Conservation (phyloP, 2,329 filamentous ascomycete genomes). For the Fusarium sarcochroum region DNA sequence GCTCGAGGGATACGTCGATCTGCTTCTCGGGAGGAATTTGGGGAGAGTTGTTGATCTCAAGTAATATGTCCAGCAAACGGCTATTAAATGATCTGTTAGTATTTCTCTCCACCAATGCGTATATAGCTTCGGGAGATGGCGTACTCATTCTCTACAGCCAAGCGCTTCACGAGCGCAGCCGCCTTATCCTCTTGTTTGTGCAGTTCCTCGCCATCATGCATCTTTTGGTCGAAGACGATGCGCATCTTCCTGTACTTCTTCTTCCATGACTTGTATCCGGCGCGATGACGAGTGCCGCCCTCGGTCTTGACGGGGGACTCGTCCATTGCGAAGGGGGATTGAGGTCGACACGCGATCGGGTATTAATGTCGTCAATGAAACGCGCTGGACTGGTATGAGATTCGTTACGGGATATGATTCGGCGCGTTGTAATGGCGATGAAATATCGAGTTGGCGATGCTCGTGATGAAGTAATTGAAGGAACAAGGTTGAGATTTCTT, state of each 20-base stretch:
- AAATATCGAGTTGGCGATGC: constrained; percentile 30
- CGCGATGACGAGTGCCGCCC: constrained; percentile 58
- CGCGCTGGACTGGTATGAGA: constrained; percentile 12
- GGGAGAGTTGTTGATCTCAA: constrained; percentile 88
- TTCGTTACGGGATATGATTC: not conserved
- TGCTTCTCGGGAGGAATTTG: constrained; percentile 83
- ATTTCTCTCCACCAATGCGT: constrained; percentile 18
- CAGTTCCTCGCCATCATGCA: constrained; percentile 84
- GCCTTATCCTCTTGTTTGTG: constrained; percentile 87
- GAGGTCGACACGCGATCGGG: constrained; percentile 20
- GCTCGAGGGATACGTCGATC: constrained; percentile 75
- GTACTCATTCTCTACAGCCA: constrained; percentile 94
- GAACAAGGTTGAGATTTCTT: constrained; percentile 21
- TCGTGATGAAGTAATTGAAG: constrained; percentile 29
- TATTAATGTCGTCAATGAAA: constrained; percentile 15
- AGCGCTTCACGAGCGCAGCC: constrained; percentile 82
- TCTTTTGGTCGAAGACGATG: constrained; percentile 80
- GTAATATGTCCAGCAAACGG: constrained; percentile 87
- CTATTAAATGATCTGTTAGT: constrained; percentile 61
- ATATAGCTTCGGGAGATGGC: constrained; percentile 50
- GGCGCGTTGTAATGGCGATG: constrained; percentile 26
- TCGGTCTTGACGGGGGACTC: constrained; percentile 59
- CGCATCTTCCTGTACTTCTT: constrained; percentile 98
- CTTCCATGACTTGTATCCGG: constrained; percentile 79
- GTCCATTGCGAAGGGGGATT: constrained; percentile 48